Evolutionary conservation across 75 land plant species (phyloP).

Genomic region (Pinus tabuliformis): DNA sequence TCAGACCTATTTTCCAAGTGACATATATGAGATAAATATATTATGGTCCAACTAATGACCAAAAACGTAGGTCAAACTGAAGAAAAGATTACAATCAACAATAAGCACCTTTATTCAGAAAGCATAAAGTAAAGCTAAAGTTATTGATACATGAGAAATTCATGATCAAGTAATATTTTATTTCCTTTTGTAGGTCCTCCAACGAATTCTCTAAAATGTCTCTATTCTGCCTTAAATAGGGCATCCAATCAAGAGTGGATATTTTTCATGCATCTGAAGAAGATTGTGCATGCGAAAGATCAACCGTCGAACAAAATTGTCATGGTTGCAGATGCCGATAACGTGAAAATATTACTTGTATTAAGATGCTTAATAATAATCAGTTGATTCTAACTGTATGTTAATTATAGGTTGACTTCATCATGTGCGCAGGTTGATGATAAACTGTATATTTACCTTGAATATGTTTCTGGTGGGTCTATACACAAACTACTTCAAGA

Average conservation of each 20-base stretch:
- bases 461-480: constrained; percentile 92
- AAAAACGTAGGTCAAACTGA: too few relatives aligned
- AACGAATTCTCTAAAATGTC: background rate
- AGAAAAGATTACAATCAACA: too few relatives aligned
- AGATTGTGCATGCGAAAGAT: background rate
- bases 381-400: background rate
- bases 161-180: too few relatives aligned
- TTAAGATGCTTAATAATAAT: background rate
- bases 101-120: too few relatives aligned
- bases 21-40: too few relatives aligned
- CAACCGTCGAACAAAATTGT: background rate
- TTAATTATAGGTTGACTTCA: background rate
- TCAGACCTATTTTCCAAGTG: too few relatives aligned
- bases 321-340: background rate
- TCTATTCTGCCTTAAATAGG: background rate
- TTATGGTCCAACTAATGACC: too few relatives aligned
- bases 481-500: constrained; percentile 85
- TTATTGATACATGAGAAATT: too few relatives aligned
- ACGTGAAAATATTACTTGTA: background rate
- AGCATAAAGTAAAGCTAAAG: too few relatives aligned
- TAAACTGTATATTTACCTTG: constrained; percentile 75
- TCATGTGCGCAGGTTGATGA: constrained; percentile 57
- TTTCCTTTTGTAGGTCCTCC: too few relatives aligned
- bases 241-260: background rate
- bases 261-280: background rate